phyloP scores from a whole-genome alignment of 345 rosid species.

The Populus ilicifolia region DNA sequence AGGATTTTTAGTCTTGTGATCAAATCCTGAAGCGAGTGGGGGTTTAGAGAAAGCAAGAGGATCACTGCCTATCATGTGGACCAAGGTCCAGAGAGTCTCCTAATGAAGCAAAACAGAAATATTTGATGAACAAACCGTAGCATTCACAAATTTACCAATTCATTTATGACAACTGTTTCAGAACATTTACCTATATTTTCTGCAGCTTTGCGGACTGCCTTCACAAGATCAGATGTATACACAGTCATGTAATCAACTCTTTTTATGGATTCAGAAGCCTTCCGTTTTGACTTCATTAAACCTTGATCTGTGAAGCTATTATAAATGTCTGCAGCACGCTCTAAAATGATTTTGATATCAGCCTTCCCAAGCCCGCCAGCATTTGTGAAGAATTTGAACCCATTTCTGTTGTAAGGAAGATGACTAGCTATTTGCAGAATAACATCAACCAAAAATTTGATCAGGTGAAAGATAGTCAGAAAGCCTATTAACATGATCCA shows the following conservation, averaged over 20 bases:
- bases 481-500: neutral
- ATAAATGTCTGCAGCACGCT: slow-evolving; percentile 76
- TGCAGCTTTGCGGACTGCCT: slow-evolving; percentile 82
- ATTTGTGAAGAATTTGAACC: slow-evolving; percentile 92
- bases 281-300: slow-evolving; percentile 29
- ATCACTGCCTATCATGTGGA: neutral
- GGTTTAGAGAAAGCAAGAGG: neutral
- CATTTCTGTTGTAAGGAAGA: slow-evolving; percentile 96
- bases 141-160: neutral
- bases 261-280: slow-evolving; percentile 41
- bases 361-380: slow-evolving; percentile 92
- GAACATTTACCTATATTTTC: slow-evolving; percentile 65
- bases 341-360: slow-evolving; percentile 81
- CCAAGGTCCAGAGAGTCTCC: neutral
- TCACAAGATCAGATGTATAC: slow-evolving; percentile 80
- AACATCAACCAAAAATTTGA: slow-evolving; percentile 22
- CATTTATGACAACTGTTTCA: neutral
- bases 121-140: neutral
- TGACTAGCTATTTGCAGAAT: slow-evolving; percentile 72
- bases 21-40: neutral
- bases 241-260: slow-evolving; percentile 81
- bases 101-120: neutral
- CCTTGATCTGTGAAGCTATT: slow-evolving; percentile 44
- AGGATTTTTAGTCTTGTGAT: neutral
- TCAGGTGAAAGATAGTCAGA: slow-evolving; percentile 1